Base-by-base conservation (phyloP, 1,139 yeast genomes). In the Candida pseudoviswanathii region DNA sequence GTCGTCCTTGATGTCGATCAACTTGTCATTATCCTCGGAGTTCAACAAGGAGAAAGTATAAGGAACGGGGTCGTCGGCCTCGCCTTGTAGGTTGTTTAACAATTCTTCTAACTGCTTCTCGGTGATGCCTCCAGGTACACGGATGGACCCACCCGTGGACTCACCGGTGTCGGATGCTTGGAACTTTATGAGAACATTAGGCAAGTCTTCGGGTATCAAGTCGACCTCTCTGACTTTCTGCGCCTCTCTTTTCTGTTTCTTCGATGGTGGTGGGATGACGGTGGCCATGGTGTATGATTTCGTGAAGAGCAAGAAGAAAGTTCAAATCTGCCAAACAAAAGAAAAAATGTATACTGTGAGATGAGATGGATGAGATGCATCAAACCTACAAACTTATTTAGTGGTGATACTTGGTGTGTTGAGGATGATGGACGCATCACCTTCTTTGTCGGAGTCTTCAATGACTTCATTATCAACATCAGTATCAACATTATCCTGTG, bases 111-210 rank as follows among this genome's bases (percentile, higher is more conserved):
- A 78, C 67, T 94, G 98, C 58, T 85, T 82, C 59, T 89, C 96
- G 4, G 87, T 82, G 51, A 91, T 85, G 29, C 82, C 86, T 22
- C 97, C 98, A 4, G 99, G 99, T 5, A 94, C 96, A 66, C 97
- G 80, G 47, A 92, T 74, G 32, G 91, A 85, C 7, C 95, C 91
- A 10, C 97, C 97, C 25, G 87, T 78, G 4, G 83, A 70, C 57
- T 89, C 96, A 44, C 97, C 97, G n/a, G 96, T 85, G 62, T 92
- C 99, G 9, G 96, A 84, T 1, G 98, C 97, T 65, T 90, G 95
- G 66, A 94, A 91, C 65, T 85, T 87, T 49, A 94, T 83, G 50
- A 91, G 80, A 24, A 94, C 97, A 73, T 90, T 84, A 26, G 97
- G 97, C 38, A 92, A 70, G 60, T 89, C 95, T 1, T 69, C 75